Percentiles rank a stretch among this genome's conserved stretches.
Conservation (phyloP, 805 yeast genomes). For the Allodekkera sacchari region DNA sequence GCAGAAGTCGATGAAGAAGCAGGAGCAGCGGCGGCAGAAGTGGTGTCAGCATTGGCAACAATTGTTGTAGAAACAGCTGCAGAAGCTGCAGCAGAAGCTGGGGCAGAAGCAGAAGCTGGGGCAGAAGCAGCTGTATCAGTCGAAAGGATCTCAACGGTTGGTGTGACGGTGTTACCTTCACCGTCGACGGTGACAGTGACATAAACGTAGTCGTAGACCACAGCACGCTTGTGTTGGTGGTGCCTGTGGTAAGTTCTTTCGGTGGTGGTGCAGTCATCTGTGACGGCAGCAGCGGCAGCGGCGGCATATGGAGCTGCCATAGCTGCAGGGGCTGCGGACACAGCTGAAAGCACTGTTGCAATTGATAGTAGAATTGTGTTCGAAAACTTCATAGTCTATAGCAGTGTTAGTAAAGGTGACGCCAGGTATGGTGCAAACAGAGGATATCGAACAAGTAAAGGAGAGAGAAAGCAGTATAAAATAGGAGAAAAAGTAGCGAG, state of each 20-base stretch:
- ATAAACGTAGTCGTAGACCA: conserved; percentile 38
- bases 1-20: conserved; percentile 17
- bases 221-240: conserved; percentile 54
- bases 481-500: too few species aligned
- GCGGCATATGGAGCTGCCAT: conserved; percentile 22
- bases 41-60: conserved; percentile 6
- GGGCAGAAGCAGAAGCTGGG: conserved; percentile 22
- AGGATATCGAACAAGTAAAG: too few species aligned
- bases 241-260: conserved; percentile 40
- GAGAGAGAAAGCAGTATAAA: too few species aligned
- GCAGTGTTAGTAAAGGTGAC: too few species aligned
- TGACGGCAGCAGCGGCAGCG: conserved; percentile 29
- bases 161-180: conserved; percentile 36
- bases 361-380: conserved; percentile 17
- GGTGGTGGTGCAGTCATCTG: conserved; percentile 33
- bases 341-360: conserved; percentile 16
- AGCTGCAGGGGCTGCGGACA: conserved; percentile 25
- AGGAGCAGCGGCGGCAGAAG: conserved; percentile 5
- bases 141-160: conserved; percentile 22
- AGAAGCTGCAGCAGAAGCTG: conserved; percentile 6
- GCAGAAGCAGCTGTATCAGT: conserved; percentile 17
- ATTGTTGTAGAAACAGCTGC: conserved; percentile 16
- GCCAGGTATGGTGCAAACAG: too few species aligned
- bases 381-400: conserved; percentile 22
- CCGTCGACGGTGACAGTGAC: conserved; percentile 47